These are phyloP conservation scores for Dothiorella sarmentorum DNA, from an alignment of 2,329 filamentous ascomycete genomes.

Conservation along the genomic window DNA sequence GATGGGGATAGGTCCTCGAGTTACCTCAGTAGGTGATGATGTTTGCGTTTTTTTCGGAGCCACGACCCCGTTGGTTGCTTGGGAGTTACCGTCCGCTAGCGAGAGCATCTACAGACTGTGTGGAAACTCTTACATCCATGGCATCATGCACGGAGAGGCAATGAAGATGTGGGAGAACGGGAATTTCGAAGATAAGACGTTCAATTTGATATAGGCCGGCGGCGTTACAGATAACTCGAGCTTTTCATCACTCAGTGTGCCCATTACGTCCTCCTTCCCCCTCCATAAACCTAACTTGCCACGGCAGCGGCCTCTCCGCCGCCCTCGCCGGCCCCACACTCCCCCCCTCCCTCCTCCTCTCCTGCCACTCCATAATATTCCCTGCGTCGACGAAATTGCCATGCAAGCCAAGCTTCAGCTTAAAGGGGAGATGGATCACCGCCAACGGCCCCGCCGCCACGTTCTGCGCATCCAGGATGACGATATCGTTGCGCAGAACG, in stretches of 20 bases:
- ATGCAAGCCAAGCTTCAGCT: slow-evolving; percentile 32
- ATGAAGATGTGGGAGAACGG: background rate
- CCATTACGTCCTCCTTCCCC: slow-evolving; percentile 6
- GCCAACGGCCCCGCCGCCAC: slow-evolving; percentile 39
- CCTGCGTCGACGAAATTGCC: slow-evolving; percentile 33
- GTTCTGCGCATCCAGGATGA: slow-evolving; percentile 42
- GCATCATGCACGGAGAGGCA: background rate
- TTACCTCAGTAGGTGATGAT: background rate
- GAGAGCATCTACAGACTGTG: background rate
- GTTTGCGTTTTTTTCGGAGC: background rate
- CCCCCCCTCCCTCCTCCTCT: slow-evolving; percentile 29
- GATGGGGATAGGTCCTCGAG: background rate
- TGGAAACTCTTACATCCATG: background rate
- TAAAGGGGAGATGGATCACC: slow-evolving; percentile 40
- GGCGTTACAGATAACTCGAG: no score
- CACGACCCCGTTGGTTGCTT: background rate
- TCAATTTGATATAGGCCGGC: background rate
- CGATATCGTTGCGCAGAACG: slow-evolving; percentile 40
- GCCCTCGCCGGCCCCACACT: slow-evolving; percentile 26
- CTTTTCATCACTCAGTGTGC: no score
- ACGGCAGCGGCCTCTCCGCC: slow-evolving; percentile 28
- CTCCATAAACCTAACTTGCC: slow-evolving; percentile 30
- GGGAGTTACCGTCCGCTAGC: background rate
- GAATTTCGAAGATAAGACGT: background rate
- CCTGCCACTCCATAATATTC: slow-evolving; percentile 31